Evolutionary conservation across 441 rosid species (phyloP).

Genomic region (Mallotus repandus): DNA sequence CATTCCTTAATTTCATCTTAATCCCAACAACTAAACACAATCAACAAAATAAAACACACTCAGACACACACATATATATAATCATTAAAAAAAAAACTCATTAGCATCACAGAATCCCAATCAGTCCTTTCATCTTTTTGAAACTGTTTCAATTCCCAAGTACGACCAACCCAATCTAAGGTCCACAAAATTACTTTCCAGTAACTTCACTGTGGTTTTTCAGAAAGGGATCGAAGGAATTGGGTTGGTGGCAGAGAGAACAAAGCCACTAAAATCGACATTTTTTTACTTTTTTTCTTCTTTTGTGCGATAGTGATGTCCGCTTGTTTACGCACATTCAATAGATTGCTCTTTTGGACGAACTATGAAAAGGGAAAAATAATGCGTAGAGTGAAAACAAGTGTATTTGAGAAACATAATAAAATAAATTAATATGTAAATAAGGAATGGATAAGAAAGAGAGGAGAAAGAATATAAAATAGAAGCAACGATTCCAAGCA

Average conservation of each 20-base stretch:
- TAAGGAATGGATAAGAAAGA: no score
- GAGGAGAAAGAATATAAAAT: no score
- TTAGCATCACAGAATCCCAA: conserved; percentile 96
- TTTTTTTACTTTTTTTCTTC: no score
- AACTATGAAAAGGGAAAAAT: no score
- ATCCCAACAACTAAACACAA: not conserved
- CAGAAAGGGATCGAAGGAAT: conserved; percentile 21
- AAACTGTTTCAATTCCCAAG: conserved; percentile 86
- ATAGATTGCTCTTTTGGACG: no score
- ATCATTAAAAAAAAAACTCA: conserved; percentile 30
- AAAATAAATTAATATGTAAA: no score
- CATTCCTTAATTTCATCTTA: no score
- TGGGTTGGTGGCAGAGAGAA: conserved; percentile 36
- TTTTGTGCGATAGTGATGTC: not conserved
- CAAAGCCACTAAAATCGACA: conserved; percentile 48
- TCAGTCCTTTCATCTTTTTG: conserved; percentile 56
- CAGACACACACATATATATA: not conserved
- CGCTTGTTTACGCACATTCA: no score
- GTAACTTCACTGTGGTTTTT: conserved; percentile 29
- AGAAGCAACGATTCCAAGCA: no score
- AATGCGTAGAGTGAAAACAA: no score
- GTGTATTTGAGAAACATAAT: no score
- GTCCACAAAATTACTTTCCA: conserved; percentile 46
- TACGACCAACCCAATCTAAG: conserved; percentile 74
- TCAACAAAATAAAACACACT: not conserved